These are phyloP conservation scores for Calendula officinalis DNA, from an alignment of 129 eudicot genomes.

Conservation along the genomic window DNA sequence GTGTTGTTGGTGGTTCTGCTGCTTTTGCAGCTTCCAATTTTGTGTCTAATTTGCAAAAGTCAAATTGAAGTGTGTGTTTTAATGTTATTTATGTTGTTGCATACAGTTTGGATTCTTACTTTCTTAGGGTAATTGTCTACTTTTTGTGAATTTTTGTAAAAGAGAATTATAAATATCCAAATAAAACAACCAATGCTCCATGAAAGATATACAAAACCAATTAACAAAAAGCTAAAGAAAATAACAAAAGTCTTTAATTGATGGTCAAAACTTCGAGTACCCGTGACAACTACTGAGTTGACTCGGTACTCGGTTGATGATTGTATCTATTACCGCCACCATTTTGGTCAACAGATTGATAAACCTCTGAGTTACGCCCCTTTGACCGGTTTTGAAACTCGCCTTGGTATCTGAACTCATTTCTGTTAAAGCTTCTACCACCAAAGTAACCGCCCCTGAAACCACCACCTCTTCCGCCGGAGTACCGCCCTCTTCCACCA, in stretches of 20 bases:
- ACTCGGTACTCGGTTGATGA: conserved; percentile 33
- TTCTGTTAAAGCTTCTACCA: conserved; percentile 61
- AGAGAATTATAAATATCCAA: neutral
- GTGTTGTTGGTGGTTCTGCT: conserved; percentile 80
- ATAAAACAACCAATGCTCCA: too few relatives aligned
- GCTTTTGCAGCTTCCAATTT: conserved; percentile 89
- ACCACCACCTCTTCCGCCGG: conserved; percentile 49
- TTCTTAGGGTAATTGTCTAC: conserved; percentile 19
- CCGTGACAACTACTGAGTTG: conserved; percentile 9
- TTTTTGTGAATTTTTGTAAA: neutral
- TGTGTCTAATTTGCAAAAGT: conserved; percentile 76
- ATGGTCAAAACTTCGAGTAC: conserved; percentile 33
- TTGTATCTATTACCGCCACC: conserved; percentile 30
- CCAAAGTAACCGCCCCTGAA: conserved; percentile 52
- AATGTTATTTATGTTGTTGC: conserved; percentile 2
- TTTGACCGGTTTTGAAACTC: conserved; percentile 39
- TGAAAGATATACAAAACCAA: too few relatives aligned
- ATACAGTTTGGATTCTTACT: conserved; percentile 19
- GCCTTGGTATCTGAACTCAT: conserved; percentile 44
- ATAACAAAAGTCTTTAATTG: too few relatives aligned
- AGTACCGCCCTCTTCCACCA: conserved; percentile 59
- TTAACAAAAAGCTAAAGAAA: too few relatives aligned
- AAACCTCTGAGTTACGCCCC: conserved; percentile 42
- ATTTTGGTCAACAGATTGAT: conserved; percentile 50
- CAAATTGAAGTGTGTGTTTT: conserved; percentile 21